Evolutionary conservation across 768 basidiomycete genomes (phyloP).

Genomic region (Leccinum boreale): DNA sequence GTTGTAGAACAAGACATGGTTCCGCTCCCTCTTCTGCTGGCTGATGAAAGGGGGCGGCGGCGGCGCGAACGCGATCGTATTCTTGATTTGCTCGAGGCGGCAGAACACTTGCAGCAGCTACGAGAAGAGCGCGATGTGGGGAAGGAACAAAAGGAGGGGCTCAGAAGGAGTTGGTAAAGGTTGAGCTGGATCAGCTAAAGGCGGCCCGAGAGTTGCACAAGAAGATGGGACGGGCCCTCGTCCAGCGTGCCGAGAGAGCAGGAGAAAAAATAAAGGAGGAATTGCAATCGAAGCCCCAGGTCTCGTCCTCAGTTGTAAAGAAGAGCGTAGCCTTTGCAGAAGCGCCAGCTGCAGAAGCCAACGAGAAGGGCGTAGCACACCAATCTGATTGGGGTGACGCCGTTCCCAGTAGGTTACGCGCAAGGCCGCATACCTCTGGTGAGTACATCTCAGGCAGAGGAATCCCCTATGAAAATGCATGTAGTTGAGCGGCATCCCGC

Average conservation of each 20-base stretch:
- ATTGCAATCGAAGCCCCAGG: slow-evolving; percentile 23
- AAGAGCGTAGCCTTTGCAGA: slow-evolving; percentile 70
- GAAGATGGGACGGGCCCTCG: slow-evolving; percentile 72
- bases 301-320: slow-evolving; percentile 36
- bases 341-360: slow-evolving; percentile 20
- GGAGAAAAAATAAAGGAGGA: slow-evolving; percentile 33
- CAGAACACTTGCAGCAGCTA: slow-evolving; percentile 50
- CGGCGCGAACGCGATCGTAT: slow-evolving; percentile 61
- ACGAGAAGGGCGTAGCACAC: slow-evolving; percentile 14
- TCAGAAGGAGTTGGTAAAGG: slow-evolving; percentile 45
- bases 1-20: slow-evolving; percentile 44
- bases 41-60: slow-evolving; percentile 45
- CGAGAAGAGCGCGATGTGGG: slow-evolving; percentile 39
- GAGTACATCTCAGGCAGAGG: slow-evolving; percentile 29
- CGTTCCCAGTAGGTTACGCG: slow-evolving; percentile 45
- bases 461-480: slow-evolving; percentile 58
- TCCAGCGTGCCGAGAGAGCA: slow-evolving; percentile 40
- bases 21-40: slow-evolving; percentile 44
- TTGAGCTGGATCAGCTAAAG: slow-evolving; percentile 39
- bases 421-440: slow-evolving; percentile 36
- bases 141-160: slow-evolving; percentile 42
- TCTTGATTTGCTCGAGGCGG: slow-evolving; percentile 67
- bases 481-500: slow-evolving; percentile 66
- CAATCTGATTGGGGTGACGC: slow-evolving; percentile 54
- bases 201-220: slow-evolving; percentile 55